A percentile compares a stretch with the other conserved stretches of the same genome.
Conservation (phyloP, 345 rosid genomes). For the Eucalyptus sideroxylon region DNA sequence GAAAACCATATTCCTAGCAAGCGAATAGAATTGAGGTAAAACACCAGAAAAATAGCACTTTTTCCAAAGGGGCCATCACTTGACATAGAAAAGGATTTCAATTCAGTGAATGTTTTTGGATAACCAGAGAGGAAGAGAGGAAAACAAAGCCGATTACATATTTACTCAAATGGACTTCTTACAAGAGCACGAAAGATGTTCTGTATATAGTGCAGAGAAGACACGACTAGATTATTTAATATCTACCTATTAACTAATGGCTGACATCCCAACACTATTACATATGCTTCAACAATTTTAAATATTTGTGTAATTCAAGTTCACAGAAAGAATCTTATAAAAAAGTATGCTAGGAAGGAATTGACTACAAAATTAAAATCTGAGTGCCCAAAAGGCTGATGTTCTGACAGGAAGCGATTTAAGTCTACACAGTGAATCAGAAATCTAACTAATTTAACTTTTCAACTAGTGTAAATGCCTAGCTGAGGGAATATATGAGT, state of each 20-base stretch:
- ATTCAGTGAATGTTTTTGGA: not conserved
- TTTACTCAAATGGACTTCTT: not conserved
- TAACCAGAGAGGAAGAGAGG: not conserved
- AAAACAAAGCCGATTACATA: not conserved
- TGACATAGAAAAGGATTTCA: not conserved
- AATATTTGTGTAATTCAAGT: not conserved
- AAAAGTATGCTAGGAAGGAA: not conserved
- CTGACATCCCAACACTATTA: not conserved
- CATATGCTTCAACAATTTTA: not conserved
- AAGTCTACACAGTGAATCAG: not conserved
- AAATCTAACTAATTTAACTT: not conserved
- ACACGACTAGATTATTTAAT: not conserved
- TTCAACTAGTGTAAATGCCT: not conserved
- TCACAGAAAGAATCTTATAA: not conserved
- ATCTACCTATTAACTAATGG: not conserved
- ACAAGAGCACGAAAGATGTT: not conserved
- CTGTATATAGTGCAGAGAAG: not conserved
- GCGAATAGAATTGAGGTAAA: not conserved
- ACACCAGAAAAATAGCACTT: not conserved
- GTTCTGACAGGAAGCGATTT: not conserved
- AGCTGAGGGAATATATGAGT: not conserved
- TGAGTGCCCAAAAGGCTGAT: not conserved
- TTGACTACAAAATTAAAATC: not conserved
- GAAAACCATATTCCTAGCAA: not conserved
- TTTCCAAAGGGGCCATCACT: not conserved